Percentiles rank a stretch among this genome's conserved stretches.
Conservation (phyloP, 192 early-diverging fungal species). For the Chytriomyces confervae region DNA sequence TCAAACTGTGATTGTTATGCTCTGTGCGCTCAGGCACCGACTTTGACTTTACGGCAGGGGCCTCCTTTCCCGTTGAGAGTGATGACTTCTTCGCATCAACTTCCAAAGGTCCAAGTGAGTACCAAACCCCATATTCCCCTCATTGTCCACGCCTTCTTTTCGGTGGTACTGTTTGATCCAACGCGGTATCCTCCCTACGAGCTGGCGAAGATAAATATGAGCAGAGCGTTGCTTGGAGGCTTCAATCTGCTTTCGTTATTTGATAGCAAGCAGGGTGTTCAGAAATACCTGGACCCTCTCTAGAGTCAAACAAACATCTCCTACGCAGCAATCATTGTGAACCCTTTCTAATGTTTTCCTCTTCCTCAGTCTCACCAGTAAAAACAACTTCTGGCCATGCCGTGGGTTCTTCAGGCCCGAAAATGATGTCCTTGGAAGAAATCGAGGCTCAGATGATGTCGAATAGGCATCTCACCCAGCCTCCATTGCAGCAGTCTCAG, state of each 20-base stretch:
- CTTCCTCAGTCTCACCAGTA: neutral
- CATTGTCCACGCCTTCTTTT: constrained; percentile 17
- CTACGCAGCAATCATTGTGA: neutral
- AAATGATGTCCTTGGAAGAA: constrained; percentile 49
- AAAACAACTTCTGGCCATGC: too few relatives aligned
- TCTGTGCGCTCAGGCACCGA: constrained; percentile 37
- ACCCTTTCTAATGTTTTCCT: neutral
- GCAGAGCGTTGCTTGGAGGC: constrained; percentile 35
- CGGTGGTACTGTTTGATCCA: constrained; percentile 23
- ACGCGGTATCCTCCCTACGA: neutral
- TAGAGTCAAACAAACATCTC: neutral
- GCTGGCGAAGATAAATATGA: constrained; percentile 34
- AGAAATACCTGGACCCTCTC: neutral
- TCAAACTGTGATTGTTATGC: neutral
- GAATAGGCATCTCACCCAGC: neutral
- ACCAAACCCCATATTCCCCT: neutral
- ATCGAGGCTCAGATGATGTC: constrained; percentile 42
- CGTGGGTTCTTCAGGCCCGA: neutral
- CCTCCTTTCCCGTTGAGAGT: constrained; percentile 8
- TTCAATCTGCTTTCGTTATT: constrained; percentile 6
- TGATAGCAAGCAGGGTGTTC: constrained; percentile 9
- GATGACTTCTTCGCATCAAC: neutral
- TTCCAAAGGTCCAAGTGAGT: constrained; percentile 25
- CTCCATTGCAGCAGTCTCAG: constrained; percentile 13
- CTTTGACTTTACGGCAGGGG: constrained; percentile 51